phyloP scores from a whole-genome alignment of 2,329 filamentous ascomycete genomes.

The Botrytis sinoallii region DNA sequence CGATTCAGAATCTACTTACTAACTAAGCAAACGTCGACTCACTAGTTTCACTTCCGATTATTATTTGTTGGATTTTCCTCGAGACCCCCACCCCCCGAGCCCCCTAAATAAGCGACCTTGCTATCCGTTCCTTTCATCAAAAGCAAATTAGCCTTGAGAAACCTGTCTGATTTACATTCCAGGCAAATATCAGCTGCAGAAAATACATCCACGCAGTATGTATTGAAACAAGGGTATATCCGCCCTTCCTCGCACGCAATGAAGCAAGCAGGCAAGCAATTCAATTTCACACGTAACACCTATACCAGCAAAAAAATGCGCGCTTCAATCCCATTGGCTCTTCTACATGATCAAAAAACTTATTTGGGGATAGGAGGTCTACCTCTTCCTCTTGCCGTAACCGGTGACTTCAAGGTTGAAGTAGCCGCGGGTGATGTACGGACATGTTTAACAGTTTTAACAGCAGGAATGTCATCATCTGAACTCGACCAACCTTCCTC shows the following conservation, averaged over 20 bases:
- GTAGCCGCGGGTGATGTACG: not conserved
- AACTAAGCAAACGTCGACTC: not conserved
- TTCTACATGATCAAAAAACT: not conserved
- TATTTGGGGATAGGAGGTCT: not conserved
- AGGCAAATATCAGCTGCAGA: not conserved
- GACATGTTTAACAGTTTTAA: not conserved
- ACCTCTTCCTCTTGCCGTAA: not conserved
- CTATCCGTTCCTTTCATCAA: not conserved
- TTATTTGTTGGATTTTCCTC: not conserved
- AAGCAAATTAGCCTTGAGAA: not conserved
- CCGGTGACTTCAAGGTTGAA: not conserved
- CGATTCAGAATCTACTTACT: not conserved
- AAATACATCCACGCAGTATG: not conserved
- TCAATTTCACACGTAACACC: not conserved
- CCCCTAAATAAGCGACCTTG: not conserved
- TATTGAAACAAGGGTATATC: not conserved
- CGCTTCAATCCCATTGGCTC: not conserved
- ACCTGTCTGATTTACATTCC: too few species aligned
- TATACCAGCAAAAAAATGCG: not conserved
- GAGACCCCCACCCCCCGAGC: not conserved
- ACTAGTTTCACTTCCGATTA: not conserved
- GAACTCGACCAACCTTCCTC: constrained; percentile 12
- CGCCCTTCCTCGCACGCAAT: not conserved
- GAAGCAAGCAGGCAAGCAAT: not conserved
- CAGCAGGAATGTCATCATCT: constrained; percentile 14